Evolutionary conservation across 495 filamentous ascomycete species (phyloP).

Genomic region (Neurospora tetraspora): DNA sequence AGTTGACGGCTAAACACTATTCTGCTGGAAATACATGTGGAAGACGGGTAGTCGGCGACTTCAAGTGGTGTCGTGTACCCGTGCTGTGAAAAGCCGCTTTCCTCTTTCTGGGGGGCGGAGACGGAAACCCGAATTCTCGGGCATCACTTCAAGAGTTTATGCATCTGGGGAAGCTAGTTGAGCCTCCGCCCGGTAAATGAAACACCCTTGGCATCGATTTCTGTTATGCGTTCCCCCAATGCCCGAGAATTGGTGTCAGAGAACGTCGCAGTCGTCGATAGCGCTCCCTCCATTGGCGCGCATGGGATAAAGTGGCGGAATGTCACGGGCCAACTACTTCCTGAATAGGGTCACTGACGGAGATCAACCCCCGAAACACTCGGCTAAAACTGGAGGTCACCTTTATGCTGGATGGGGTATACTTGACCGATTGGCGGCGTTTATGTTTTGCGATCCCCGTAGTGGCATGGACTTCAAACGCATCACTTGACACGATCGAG

Average conservation of each 20-base stretch:
- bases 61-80: background rate
- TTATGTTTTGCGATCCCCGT: slow-evolving; percentile 3
- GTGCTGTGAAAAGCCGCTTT: background rate
- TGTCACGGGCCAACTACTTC: background rate
- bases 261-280: background rate
- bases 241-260: background rate
- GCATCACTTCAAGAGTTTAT: background rate
- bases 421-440: slow-evolving; percentile 1
- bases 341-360: background rate
- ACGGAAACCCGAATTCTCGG: background rate
- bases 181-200: slow-evolving; percentile 3
- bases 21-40: background rate
- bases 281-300: slow-evolving; percentile 5
- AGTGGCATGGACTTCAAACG: background rate
- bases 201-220: background rate
- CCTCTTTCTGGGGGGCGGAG: slow-evolving; percentile 4
- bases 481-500: background rate
- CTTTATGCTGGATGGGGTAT: background rate
- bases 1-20: background rate
- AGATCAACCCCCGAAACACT: background rate
- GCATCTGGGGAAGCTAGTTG: background rate
- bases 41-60: background rate
- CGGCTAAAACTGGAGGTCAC: slow-evolving; percentile 5
- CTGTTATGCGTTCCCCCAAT: slow-evolving; percentile 1
- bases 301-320: background rate